These are phyloP conservation scores for Ascodesmis nigricans DNA, from an alignment of 495 filamentous ascomycete species.

Conservation along the genomic window DNA sequence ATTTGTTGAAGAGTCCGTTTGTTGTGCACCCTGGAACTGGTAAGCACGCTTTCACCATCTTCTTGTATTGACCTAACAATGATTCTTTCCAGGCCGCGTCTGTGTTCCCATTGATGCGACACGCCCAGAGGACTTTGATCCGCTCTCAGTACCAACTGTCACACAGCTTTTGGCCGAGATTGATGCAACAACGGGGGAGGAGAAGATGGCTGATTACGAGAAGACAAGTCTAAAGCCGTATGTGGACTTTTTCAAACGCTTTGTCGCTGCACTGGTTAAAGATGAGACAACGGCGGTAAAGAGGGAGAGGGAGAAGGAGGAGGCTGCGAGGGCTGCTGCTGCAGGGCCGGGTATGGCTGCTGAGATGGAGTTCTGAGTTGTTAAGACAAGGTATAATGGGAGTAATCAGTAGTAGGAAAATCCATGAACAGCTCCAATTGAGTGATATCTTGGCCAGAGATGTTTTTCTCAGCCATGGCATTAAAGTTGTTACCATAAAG, in stretches of 20 bases:
- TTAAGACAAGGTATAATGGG: no score
- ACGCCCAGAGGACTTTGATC: constrained; percentile 58
- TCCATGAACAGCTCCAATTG: no score
- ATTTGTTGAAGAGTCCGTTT: constrained; percentile 89
- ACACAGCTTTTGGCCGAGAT: constrained; percentile 59
- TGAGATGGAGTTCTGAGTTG: constrained; percentile 36
- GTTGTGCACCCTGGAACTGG: constrained; percentile 86
- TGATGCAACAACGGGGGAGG: constrained; percentile 30
- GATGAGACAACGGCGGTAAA: constrained; percentile 58
- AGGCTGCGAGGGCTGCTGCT: constrained; percentile 14
- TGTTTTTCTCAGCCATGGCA: no score
- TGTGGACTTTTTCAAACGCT: constrained; percentile 65
- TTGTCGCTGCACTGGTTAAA: constrained; percentile 55
- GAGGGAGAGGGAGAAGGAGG: constrained; percentile 33
- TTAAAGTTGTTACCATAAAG: no score
- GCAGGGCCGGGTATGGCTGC: no score
- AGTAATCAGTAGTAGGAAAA: no score
- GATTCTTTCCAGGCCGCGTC: constrained; percentile 32
- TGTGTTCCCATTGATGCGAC: constrained; percentile 79
- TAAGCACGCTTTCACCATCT: background rate
- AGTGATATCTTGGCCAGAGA: no score
- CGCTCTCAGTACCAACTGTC: constrained; percentile 67
- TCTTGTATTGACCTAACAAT: background rate
- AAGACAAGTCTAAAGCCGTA: constrained; percentile 90
- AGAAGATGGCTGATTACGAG: constrained; percentile 54